Evolutionary conservation across 306 rosid genomes (phyloP).

Genomic region (Mimosa pudica): DNA sequence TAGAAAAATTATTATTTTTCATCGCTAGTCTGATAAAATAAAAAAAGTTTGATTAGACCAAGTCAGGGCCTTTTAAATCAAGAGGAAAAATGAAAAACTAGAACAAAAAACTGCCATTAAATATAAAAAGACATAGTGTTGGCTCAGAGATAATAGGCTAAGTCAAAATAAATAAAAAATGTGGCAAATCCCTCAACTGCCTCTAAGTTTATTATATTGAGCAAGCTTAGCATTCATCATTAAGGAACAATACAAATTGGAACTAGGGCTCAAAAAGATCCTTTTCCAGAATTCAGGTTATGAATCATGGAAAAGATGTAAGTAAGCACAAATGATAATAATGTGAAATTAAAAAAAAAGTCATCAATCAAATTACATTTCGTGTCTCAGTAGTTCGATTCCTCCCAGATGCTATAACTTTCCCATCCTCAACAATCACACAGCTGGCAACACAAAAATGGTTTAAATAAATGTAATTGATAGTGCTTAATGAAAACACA

Average conservation of each 20-base stretch:
- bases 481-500: constrained; percentile 13
- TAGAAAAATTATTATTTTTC: background rate
- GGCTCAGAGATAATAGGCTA: background rate
- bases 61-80: constrained; percentile 5
- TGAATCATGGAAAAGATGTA: background rate
- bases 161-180: background rate
- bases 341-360: constrained; percentile 13
- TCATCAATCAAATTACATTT: constrained; percentile 55
- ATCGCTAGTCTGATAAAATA: background rate
- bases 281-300: background rate
- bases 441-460: constrained; percentile 54
- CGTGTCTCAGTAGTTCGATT: constrained; percentile 83
- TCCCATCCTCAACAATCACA: constrained; percentile 78
- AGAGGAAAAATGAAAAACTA: constrained; percentile 1
- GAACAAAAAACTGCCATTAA: background rate
- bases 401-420: constrained; percentile 80
- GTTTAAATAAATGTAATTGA: constrained; percentile 31
- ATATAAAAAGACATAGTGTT: background rate
- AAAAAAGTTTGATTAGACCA: constrained; percentile 2
- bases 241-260: background rate
- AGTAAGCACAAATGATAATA: constrained; percentile 15
- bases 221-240: background rate
- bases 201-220: background rate
- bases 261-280: background rate
- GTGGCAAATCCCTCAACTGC: background rate